phyloP scores from a whole-genome alignment of 257 asterid species.

The Cordia subcordata region DNA sequence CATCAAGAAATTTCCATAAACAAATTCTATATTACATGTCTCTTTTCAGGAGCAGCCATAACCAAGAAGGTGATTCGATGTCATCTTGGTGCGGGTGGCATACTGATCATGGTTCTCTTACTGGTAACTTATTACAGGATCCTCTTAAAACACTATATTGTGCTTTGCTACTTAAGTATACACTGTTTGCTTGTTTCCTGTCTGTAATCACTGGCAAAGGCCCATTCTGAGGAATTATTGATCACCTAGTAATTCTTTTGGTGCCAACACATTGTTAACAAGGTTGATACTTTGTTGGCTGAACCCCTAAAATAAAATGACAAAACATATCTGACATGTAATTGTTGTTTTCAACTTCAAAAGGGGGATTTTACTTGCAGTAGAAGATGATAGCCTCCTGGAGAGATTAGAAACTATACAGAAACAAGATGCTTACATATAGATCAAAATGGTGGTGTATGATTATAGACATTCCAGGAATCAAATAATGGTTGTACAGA shows the following conservation, averaged over 20 bases:
- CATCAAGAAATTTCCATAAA: not conserved
- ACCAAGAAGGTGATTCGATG: constrained; percentile 41
- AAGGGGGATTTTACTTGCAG: no score
- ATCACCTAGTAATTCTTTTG: not conserved
- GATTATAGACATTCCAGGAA: no score
- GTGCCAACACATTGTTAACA: no score
- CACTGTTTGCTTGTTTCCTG: not conserved
- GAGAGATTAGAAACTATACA: no score
- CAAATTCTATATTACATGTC: constrained; percentile 6
- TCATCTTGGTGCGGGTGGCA: constrained; percentile 99
- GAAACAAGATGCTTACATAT: no score
- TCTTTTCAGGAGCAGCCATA: constrained; percentile 33
- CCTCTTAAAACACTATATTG: constrained; percentile 2
- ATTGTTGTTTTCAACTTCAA: no score
- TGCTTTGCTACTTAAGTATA: not conserved
- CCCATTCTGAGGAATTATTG: not conserved
- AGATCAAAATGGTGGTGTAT: no score
- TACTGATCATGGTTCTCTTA: constrained; percentile 92
- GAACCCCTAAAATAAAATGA: no score
- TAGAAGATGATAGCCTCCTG: no score
- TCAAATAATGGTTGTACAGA: no score
- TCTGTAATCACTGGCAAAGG: not conserved
- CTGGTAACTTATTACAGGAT: constrained; percentile 43
- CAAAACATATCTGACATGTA: no score
- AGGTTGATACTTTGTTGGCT: no score